Conservation (phyloP, 345 rosid species). For the Microcos paniculata region DNA sequence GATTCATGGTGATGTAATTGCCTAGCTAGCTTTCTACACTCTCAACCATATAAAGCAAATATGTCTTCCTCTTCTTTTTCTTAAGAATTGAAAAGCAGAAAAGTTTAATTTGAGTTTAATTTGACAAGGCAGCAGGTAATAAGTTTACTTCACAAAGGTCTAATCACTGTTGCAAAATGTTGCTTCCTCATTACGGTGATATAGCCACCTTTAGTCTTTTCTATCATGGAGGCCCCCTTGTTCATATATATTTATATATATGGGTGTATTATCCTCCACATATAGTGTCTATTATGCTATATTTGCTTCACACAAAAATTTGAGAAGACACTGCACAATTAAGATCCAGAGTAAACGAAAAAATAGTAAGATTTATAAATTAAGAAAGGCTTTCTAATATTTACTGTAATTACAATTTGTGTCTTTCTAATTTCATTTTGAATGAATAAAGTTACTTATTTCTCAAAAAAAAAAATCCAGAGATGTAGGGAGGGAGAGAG, state of each 20-base stretch:
- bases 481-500: too few species aligned
- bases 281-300: not conserved
- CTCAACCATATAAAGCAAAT: not conserved
- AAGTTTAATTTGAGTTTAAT: not conserved
- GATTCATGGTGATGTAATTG: conserved; percentile 7
- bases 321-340: not conserved
- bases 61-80: not conserved
- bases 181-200: not conserved
- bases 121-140: conserved; percentile 21
- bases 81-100: conserved; percentile 4
- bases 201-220: conserved; percentile 6
- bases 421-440: too few species aligned
- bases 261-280: not conserved
- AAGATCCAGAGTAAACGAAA: not conserved
- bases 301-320: not conserved
- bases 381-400: too few species aligned
- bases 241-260: not conserved
- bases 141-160: conserved; percentile 30
- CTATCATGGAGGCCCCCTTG: not conserved
- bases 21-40: not conserved
- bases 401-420: too few species aligned
- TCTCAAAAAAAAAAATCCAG: too few species aligned
- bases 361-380: conserved; percentile 1
- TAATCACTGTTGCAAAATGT: conserved; percentile 14
- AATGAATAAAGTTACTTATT: too few species aligned